Evolutionary conservation across 1,284 basidiomycete species (phyloP).

Genomic region (Vanrija sp.): DNA sequence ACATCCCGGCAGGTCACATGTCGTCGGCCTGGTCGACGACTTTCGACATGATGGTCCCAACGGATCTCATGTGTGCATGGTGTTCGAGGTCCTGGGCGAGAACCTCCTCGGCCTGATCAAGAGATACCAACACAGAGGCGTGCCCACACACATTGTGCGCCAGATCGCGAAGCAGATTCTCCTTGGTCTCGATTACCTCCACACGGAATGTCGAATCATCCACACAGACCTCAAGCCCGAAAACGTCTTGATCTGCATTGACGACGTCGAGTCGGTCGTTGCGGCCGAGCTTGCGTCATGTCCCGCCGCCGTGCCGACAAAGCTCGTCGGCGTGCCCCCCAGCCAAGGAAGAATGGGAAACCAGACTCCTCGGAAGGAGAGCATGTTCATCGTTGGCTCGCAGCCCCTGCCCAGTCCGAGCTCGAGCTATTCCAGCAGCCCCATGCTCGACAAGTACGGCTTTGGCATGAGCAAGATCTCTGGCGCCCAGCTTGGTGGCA

Average conservation of each 20-base stretch:
- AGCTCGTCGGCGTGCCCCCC: slow-evolving; percentile 90
- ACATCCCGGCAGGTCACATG: slow-evolving; percentile 57
- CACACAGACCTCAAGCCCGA: slow-evolving; percentile 97
- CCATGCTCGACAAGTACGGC: slow-evolving; percentile 84
- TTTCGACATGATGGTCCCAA: slow-evolving; percentile 96
- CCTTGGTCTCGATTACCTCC: slow-evolving; percentile 95
- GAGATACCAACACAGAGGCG: slow-evolving; percentile 76
- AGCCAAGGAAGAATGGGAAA: slow-evolving; percentile 93
- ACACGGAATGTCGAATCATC: slow-evolving; percentile 91
- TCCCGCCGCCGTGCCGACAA: slow-evolving; percentile 61
- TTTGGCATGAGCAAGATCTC: slow-evolving; percentile 79
- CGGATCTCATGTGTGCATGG: slow-evolving; percentile 98
- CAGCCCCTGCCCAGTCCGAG: slow-evolving; percentile 81
- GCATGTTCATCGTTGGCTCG: slow-evolving; percentile 84
- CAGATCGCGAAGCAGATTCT: slow-evolving; percentile 97
- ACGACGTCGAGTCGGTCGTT: slow-evolving; percentile 93
- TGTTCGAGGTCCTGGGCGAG: slow-evolving; percentile 97
- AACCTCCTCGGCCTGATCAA: slow-evolving; percentile 97
- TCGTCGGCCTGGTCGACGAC: slow-evolving; percentile 95
- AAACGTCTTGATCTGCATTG: slow-evolving; percentile 95
- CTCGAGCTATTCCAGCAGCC: slow-evolving; percentile 67
- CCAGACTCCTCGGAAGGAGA: slow-evolving; percentile 88
- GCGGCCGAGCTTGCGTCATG: slow-evolving; percentile 69
- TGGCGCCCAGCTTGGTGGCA: slow-evolving; percentile 26
- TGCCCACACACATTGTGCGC: slow-evolving; percentile 87